These are phyloP conservation scores for Erigeron canadensis DNA, from an alignment of 129 eudicot genomes.

Conservation along the genomic window DNA sequence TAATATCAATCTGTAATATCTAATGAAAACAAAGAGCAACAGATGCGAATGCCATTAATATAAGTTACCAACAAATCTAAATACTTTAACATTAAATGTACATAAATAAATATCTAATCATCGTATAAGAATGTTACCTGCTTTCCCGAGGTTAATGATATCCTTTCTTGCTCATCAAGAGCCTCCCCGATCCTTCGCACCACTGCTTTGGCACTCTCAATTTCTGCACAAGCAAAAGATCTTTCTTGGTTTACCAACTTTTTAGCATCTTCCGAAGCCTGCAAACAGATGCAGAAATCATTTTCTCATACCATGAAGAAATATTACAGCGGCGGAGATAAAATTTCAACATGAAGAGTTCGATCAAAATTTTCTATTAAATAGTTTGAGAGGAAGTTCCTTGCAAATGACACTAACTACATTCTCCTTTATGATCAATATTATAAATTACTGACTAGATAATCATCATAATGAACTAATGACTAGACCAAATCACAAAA, in stretches of 20 bases:
- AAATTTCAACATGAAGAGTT: conserved; percentile 5
- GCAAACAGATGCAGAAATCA: conserved; percentile 22
- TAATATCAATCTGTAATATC: conserved; percentile 3
- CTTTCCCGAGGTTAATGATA: conserved; percentile 64
- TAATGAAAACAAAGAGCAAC: neutral
- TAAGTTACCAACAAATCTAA: neutral
- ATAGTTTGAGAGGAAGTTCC: neutral
- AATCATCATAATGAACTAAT: conserved; percentile 1
- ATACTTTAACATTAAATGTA: neutral
- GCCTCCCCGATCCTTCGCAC: conserved; percentile 95
- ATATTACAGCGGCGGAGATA: neutral
- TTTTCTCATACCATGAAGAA: conserved; percentile 8
- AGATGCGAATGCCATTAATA: neutral
- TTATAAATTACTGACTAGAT: neutral
- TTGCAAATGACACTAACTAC: neutral
- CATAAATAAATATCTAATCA: neutral
- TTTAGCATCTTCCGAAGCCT: conserved; percentile 99
- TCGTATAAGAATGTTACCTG: conserved; percentile 43
- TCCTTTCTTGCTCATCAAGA: conserved; percentile 89
- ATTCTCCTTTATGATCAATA: neutral
- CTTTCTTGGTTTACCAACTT: conserved; percentile 95
- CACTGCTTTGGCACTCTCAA: conserved; percentile 95
- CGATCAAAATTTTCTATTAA: neutral
- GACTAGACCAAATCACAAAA: neutral
- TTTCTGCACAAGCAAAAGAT: conserved; percentile 99